Evolutionary conservation across 257 asterid species (phyloP), one percentile per base, ranked within the genome.

Genomic region (Mitragyna speciosa): DNA sequence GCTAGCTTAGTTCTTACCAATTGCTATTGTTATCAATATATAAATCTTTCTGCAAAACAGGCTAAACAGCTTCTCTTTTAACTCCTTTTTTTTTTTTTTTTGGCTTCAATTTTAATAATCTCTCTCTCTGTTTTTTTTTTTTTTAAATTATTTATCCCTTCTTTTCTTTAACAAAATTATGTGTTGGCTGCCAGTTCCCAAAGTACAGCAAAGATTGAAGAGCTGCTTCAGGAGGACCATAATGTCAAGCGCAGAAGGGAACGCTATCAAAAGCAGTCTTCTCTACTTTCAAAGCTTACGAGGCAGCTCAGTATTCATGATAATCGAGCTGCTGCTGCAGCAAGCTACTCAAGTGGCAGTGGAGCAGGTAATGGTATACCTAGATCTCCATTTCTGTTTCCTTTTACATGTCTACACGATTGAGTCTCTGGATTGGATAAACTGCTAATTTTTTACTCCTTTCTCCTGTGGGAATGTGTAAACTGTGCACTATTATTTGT

Each of bases 211-310:
- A 91, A 83, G 88, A 89, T 94, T 79, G 98, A 94, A 84, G 98
- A 94, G 86, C 93, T 94, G 83, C 95, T 94, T 69, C 89, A 81
- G 87, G 98, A 94, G 88, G 98, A 94, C 87, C 94, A 89, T 79
- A 94, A 92, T 75, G 94, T 88, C 41, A 94, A 92, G 81, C 84
- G 91, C 80, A 89, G 87, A 86, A 91, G 98, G 84, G 96, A 94
- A 71, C 94, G 94, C 63, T 70, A 30, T 81, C 96, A 91, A 82
- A 94, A 92, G 82, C 97, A 94, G 79, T 94, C 97, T 12, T 85
- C 94, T 78, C 89, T 94, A 78, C 97, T 94, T 80, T 88, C 96
- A 79, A 92, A 92, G 81, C 97, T 92, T 61, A 92, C 94, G 2
- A 84, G 90, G 83, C 91, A 90, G 80, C 91, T 94, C 79, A 92